Evolutionary conservation across 495 filamentous ascomycete species (phyloP), one percentile per base, ranked within the genome.

Genomic region (Talaromyces ruber): DNA sequence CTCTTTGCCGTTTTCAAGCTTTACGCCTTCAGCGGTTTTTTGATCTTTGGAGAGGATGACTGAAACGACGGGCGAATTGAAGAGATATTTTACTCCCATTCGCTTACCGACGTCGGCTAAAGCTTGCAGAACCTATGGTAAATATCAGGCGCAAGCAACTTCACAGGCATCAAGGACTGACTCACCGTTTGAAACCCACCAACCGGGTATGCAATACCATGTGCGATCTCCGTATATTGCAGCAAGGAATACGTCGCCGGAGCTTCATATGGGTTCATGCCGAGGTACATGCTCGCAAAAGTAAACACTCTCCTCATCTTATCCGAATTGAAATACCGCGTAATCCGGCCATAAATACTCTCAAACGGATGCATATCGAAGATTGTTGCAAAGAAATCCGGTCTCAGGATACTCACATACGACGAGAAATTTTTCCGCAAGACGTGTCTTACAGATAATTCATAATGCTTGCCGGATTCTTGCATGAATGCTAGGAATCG

Each of bases 251-350:
- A 90, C 22, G 87, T 90, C 2, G 83, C 86, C 6, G 87, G 87
- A 0, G 87, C 87, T 61, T 88, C 84, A 70, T 85, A 90, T 1
- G 87, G 87, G 62, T 75, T 81, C 87, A 90, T 90, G 1, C 87
- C 87, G 79, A 90, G 85, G 66, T 90, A 90, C 87, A 90, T 90
- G 63, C 84, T 88, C 29, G 83, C 85, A 69, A 90, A 90, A 9
- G 86, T 89, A 65, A 89, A 88, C 0, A 84, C 85, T 14, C 87
- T 70, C 52, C 86, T 73, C 68, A 89, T 67, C 61, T 86, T 74
- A 65, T 89, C 86, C 1, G 84, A 86, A 72, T 76, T 81, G 68
- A 89, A 89, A 66, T 88, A 89, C 58, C 74, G 79, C 16, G 77
- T 69, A 18, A 84, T 79, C 21, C 86, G 74, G 12, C 69, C 72